A percentile compares a stretch with the other conserved stretches of the same genome.
Conservation (phyloP, 768 basidiomycete genomes). For the Russula dissimulans region DNA sequence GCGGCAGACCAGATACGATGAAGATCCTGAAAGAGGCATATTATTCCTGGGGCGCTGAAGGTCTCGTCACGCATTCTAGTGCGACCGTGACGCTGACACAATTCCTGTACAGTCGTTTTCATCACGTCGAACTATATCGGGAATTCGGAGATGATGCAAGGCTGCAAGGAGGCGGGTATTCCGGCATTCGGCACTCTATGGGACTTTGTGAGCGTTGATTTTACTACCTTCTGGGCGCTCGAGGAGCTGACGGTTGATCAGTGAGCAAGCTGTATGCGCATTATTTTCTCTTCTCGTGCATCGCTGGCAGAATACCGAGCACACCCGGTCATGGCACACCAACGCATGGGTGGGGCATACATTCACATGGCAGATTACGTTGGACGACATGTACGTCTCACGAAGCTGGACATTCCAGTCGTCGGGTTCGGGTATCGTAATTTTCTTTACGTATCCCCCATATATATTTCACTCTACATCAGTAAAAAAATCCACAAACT, state of each 20-base stretch:
- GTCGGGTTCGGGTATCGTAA: slow-evolving; percentile 14
- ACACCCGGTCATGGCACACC: neutral
- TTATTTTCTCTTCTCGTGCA: neutral
- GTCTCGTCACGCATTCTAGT: neutral
- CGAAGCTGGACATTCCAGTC: slow-evolving; percentile 21
- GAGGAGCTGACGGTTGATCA: slow-evolving; percentile 7
- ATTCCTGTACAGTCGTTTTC: slow-evolving; percentile 28
- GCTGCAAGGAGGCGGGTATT: slow-evolving; percentile 29
- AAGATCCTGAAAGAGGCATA: slow-evolving; percentile 31
- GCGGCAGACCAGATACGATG: slow-evolving; percentile 33
- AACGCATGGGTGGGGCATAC: neutral
- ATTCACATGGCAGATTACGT: no score
- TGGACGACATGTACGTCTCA: no score
- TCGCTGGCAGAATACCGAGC: neutral
- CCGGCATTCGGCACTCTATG: slow-evolving; percentile 30
- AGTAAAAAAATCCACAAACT: no score
- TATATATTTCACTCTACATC: no score
- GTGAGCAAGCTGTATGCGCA: neutral
- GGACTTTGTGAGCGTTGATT: slow-evolving; percentile 15
- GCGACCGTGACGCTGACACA: slow-evolving; percentile 2
- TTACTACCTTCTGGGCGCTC: slow-evolving; percentile 5
- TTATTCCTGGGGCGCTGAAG: slow-evolving; percentile 30
- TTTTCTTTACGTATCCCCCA: no score
- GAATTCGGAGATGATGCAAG: slow-evolving; percentile 36
- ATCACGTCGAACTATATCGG: slow-evolving; percentile 36